Evolutionary conservation across 495 filamentous ascomycete species (phyloP).

Genomic region (Cladorrhinum samala): DNA sequence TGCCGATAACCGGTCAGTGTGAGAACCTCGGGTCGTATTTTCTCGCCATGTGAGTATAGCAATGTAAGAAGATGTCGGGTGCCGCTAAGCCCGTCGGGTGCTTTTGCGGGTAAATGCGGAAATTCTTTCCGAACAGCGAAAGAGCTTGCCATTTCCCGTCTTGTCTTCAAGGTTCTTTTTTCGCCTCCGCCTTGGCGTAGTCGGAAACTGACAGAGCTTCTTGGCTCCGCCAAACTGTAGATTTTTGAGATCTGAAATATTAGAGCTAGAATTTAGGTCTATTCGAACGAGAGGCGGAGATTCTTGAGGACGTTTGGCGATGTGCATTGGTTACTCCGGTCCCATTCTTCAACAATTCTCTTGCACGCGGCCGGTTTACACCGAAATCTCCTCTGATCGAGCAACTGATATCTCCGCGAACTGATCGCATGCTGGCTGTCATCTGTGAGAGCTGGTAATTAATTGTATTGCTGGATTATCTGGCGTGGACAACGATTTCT

Average conservation of each 20-base stretch:
- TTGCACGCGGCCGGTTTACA: too few species aligned
- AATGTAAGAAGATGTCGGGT: neutral
- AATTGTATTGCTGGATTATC: too few species aligned
- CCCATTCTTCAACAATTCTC: too few species aligned
- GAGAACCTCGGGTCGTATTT: neutral
- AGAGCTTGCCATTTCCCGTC: neutral
- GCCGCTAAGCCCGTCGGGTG: neutral
- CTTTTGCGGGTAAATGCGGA: neutral
- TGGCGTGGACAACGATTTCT: slow-evolving; percentile 81
- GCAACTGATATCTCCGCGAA: neutral
- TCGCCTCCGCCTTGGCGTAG: neutral
- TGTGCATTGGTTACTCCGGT: too few species aligned
- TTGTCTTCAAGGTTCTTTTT: neutral
- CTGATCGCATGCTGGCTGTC: neutral
- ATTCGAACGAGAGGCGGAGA: too few species aligned
- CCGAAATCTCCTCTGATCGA: too few species aligned
- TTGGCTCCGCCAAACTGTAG: too few species aligned
- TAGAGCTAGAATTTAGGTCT: too few species aligned
- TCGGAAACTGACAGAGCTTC: too few species aligned
- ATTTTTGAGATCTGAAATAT: too few species aligned
- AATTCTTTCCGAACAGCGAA: neutral
- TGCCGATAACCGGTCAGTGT: too few species aligned
- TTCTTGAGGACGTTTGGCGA: too few species aligned
- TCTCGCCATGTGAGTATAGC: neutral
- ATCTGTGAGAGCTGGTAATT: slow-evolving; percentile 16